A percentile compares a stretch with the other conserved stretches of the same genome.
phyloP scores from a whole-genome alignment of 225 moss, liverwort and hornwort species.

The Marchantia polymorpha region DNA sequence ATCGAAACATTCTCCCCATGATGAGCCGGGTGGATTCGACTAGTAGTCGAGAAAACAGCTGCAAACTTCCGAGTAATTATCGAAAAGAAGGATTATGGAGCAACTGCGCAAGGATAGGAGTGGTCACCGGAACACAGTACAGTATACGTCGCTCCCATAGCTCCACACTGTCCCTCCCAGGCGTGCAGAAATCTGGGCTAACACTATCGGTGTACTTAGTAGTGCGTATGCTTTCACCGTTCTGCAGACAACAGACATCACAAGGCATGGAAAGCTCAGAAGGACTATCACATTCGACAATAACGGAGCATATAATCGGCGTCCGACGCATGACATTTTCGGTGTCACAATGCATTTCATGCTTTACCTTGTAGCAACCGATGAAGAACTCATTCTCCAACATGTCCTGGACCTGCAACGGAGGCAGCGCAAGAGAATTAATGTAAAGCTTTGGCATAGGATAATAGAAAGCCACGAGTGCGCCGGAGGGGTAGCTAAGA shows the following conservation, averaged over 20 bases:
- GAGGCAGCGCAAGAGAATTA: background rate
- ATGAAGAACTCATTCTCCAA: conserved; percentile 84
- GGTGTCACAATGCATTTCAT: background rate
- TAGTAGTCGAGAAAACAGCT: background rate
- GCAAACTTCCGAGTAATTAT: background rate
- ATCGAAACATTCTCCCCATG: background rate
- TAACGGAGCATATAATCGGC: background rate
- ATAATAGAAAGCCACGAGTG: too few relatives aligned
- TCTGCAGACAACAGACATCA: conserved; percentile 37
- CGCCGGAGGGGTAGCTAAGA: too few relatives aligned
- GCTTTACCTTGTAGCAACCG: conserved; percentile 78
- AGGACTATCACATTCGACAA: background rate
- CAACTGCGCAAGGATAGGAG: background rate
- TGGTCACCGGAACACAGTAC: conserved; percentile 85
- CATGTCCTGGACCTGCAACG: conserved; percentile 88
- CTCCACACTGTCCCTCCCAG: conserved; percentile 46
- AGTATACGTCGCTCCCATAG: conserved; percentile 84
- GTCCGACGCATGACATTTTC: too few relatives aligned
- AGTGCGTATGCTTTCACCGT: conserved; percentile 72
- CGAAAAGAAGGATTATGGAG: background rate
- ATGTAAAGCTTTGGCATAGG: too few relatives aligned
- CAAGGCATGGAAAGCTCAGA: background rate
- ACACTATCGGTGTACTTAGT: conserved; percentile 68
- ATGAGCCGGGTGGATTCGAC: background rate
- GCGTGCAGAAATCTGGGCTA: conserved; percentile 46